Evolutionary conservation across 345 rosid genomes (phyloP), one percentile per base, ranked within the genome.

Genomic region (Lepidium aucheri): DNA sequence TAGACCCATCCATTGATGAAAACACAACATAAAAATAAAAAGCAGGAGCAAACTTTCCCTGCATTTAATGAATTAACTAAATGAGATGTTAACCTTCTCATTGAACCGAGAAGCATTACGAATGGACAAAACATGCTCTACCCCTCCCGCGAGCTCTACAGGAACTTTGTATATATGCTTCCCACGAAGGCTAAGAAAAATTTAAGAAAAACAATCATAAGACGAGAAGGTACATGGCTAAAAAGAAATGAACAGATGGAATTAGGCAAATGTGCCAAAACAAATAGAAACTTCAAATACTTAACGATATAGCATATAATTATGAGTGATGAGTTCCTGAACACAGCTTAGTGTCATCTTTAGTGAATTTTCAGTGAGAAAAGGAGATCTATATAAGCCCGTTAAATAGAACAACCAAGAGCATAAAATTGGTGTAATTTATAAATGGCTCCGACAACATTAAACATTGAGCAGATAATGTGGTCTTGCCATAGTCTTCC

Each of bases 121-220:
- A 73, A 94, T 78, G 73, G 95, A 86, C 81, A 94, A 60, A 56
- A 90, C 91, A 80, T 81, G 76, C 49, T 85, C 88, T 68, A 79
- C 81, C 46, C 81, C 87, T 56, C 95, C 95, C 35, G 88, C 81
- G 60, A 80, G 78, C 69, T 83, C 89, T 9, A 74, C 76, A 38
- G 97, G 88, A 75, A 94, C 81, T 66, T 74, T 89, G 80, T 74
- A 78, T 43, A 79, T 68, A 51, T 94, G 97, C 76, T 94, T 94
- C 67, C 96, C 95, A 12, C 91, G 87, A 72, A 94, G 77, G 69
- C 99, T 94, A 72, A 58, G 53, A 26, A 76, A 33, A 14, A 39
- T 36, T 12, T 2, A 3, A 3, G 5, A 4, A 28, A 35, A 24
- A 41, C 16, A 55, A 43, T 1, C 72, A 76, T 43, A 40, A 66